Base-by-base conservation (phyloP, 2,329 filamentous ascomycete species). In the Cytospora piceae region DNA sequence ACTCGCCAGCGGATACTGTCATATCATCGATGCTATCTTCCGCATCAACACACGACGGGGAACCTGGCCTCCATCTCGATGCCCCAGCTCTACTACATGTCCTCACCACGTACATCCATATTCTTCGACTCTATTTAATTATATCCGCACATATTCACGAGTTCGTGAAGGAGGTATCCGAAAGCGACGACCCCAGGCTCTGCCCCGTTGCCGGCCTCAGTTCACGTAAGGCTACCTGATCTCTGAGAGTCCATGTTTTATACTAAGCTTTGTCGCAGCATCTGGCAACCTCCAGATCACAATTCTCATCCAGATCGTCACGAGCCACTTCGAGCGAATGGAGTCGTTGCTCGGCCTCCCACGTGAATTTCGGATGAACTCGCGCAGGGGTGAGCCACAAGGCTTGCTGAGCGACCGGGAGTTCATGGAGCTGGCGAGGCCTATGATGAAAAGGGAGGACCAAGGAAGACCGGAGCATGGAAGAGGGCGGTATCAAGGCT, bases 401-500 rank as follows among this genome's bases (percentile, higher is more conserved):
- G 57, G 42, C 7, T 27, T 59, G 31, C 22, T 59, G 15, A 22
- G 29, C 2, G 7, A 34, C 15, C 39, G 32, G n/a, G 29, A 22
- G 27, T 37, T 59, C 29, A 34, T 52, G 29, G 20, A 59, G 7
- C 31, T 49, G 27, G 20, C 42, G 11, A 3, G 11, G 29, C 4
- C 29, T 34, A 52, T 51, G 17, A 34, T 59, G 4, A 52, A n/a
- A 22, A 51, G 32, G 9, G 57, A 59, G 24, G 39, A 59, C 11
- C 2, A 12, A 3, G 39, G 57, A 31, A 29, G 27, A 8, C 14
- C 12, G 27, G 57, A 51, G 3, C 5, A n/a, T 32, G 57, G 55
- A 11, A 51, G 49, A 15, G 42, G 42, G 42, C 0, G 57, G 57
- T 24, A n/a, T 59, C 15, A 59, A 59, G 27, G 57, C 57, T 22